Base-by-base conservation (phyloP, 2,329 filamentous ascomycete species). In the Penicillium sp. region DNA sequence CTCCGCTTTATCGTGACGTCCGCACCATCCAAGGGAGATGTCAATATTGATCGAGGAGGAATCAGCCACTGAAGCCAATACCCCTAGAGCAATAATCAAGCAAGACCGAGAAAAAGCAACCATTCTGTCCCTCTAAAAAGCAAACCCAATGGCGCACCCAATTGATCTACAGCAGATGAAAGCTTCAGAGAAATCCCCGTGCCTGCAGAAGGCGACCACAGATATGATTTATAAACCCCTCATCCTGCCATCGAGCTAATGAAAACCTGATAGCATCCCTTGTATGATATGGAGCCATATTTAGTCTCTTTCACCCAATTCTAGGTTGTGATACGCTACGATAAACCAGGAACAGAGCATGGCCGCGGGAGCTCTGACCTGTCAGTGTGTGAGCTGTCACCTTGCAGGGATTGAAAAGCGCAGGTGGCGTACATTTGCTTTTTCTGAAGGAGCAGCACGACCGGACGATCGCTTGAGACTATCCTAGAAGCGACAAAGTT, bases 381-480 rank as follows among this genome's bases (percentile, higher is more conserved):
- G 18, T 39, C 14, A 11, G 23, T n/a, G 26, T 49, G 51, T 44
- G 51, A 50, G 51, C 45, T 53, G 40, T 53, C 51, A 53, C 18
- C 19, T 11, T 16, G 32, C 45, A 38, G 18, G 39, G 44, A 34
- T 23, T 8, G 6, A 27, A 18, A 35, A 27, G 23, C 32, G 7
- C 16, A 9, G 11, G 32, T 42, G 45, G 46, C 46, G 11, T 50
- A 14, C 32, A 42, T 14, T 34, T 35, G 11, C 11, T 38, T 18
- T 16, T 23, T 23, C 23, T 23, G 23, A 23, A 23, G 23, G 23
- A 23, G n/a, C 8, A 18, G 13, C 23, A 10, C 19, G 39, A 41
- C 13, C 19, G 19, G 13, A 14, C 11, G 19, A 41, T 7, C 16
- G 16, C 11, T 0, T 5, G n/a, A 18, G 9, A 8, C 9, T 36